Conservation (phyloP, 2,329 filamentous ascomycete species). For the Zelopaecilomyces penicillatus region DNA sequence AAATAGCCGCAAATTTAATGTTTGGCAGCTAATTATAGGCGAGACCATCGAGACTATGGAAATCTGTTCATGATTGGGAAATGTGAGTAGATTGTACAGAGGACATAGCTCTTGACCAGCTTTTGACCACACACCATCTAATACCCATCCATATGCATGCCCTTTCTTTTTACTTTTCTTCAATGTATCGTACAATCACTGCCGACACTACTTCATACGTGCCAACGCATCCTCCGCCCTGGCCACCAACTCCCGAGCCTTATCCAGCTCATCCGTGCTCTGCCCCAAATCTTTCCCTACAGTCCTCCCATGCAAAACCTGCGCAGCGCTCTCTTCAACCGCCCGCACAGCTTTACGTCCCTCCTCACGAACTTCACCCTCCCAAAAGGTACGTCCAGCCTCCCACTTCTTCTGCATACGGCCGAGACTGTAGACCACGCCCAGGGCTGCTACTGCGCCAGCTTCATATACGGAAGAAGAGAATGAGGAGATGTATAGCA, state of each 20-base stretch:
- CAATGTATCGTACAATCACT: constrained; percentile 13
- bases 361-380: constrained; percentile 58
- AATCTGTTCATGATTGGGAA: too few relatives aligned
- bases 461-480: constrained; percentile 51
- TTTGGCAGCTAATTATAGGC: too few relatives aligned
- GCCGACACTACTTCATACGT: constrained; percentile 33
- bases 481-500: constrained; percentile 49
- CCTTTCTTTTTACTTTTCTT: constrained; percentile 6
- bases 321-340: constrained; percentile 44
- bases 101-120: too few relatives aligned
- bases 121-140: too few relatives aligned
- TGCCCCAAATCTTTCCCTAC: constrained; percentile 15
- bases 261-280: constrained; percentile 27
- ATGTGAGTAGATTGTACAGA: too few relatives aligned
- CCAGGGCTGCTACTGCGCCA: constrained; percentile 52
- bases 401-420: constrained; percentile 58
- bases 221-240: constrained; percentile 41
- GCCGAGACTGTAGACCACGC: constrained; percentile 49
- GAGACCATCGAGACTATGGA: too few relatives aligned
- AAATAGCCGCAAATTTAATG: too few relatives aligned
- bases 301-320: constrained; percentile 31
- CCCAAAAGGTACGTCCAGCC: constrained; percentile 50
- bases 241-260: constrained; percentile 36
- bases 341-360: constrained; percentile 53
- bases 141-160: too few relatives aligned